phyloP scores from a whole-genome alignment of 2,329 filamentous ascomycete genomes.

The Phialophora verrucosa region DNA sequence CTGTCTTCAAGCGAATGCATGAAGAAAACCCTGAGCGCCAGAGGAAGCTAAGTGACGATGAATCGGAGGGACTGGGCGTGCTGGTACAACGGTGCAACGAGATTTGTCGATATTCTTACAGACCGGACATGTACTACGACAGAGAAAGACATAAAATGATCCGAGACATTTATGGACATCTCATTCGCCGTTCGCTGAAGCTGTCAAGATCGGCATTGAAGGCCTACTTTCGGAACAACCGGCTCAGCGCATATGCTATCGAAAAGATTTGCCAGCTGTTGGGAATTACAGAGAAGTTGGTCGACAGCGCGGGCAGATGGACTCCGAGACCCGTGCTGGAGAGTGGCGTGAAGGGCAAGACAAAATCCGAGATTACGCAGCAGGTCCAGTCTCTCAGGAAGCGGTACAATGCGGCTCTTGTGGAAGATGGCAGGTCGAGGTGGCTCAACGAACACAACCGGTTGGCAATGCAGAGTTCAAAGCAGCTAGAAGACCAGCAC shows the following conservation, averaged over 20 bases:
- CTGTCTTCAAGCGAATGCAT: constrained; percentile 15
- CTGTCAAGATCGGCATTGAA: constrained; percentile 29
- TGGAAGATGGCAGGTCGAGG: background rate
- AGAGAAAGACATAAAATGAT: constrained; percentile 22
- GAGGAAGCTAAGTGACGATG: background rate
- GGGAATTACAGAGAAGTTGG: constrained; percentile 11
- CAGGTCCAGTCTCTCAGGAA: constrained; percentile 23
- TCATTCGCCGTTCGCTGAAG: constrained; percentile 32
- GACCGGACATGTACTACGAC: background rate
- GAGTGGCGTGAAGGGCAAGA: constrained; percentile 28
- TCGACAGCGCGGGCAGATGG: constrained; percentile 25
- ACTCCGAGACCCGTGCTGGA: constrained; percentile 23
- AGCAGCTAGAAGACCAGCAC: background rate
- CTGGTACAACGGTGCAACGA: constrained; percentile 22
- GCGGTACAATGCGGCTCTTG: constrained; percentile 10
- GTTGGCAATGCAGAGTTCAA: constrained; percentile 13
- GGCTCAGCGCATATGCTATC: constrained; percentile 17
- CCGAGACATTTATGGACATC: constrained; percentile 34
- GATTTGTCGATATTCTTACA: constrained; percentile 1
- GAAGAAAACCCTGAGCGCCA: background rate
- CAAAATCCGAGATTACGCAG: constrained; percentile 21
- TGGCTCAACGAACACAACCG: constrained; percentile 20
- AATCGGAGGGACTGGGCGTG: constrained; percentile 3
- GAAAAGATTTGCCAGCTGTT: constrained; percentile 27
- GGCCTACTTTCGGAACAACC: constrained; percentile 20